Conservation (phyloP, 2,329 filamentous ascomycete species). For the Cercospora sp. region DNA sequence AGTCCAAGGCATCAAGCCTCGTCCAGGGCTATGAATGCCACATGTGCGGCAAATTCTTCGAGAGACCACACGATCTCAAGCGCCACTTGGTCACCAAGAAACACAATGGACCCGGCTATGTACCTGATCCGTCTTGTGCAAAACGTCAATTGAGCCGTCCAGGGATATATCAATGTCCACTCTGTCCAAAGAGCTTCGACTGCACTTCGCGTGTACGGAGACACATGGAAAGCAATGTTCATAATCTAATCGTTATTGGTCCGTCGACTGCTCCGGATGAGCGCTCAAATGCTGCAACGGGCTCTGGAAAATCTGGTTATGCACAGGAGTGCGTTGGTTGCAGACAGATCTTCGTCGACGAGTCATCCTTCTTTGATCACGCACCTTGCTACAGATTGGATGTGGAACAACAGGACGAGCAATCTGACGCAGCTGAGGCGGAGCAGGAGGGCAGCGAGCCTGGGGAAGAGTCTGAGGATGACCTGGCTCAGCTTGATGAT, state of each 20-base stretch:
- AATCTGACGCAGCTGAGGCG: background rate
- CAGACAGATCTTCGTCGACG: background rate
- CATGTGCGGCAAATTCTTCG: background rate
- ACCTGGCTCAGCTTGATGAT: background rate
- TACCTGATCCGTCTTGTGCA: background rate
- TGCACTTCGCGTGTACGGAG: background rate
- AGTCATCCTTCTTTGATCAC: background rate
- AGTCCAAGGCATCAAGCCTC: background rate
- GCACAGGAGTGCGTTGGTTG: conserved; percentile 6
- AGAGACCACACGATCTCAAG: background rate
- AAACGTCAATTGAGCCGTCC: background rate
- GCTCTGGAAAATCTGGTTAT: background rate
- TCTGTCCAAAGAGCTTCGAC: background rate
- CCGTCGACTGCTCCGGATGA: background rate
- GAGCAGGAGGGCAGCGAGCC: background rate
- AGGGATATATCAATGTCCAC: background rate
- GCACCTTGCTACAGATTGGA: conserved; percentile 1
- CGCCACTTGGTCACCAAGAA: background rate
- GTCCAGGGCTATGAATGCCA: background rate
- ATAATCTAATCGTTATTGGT: background rate
- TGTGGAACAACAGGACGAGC: background rate
- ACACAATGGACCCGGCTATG: background rate
- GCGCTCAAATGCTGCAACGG: background rate
- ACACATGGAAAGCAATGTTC: background rate
- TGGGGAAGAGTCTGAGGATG: background rate